These are phyloP conservation scores for Cymbidium sinense DNA, from an alignment of 106 monocot species.

Conservation along the genomic window DNA sequence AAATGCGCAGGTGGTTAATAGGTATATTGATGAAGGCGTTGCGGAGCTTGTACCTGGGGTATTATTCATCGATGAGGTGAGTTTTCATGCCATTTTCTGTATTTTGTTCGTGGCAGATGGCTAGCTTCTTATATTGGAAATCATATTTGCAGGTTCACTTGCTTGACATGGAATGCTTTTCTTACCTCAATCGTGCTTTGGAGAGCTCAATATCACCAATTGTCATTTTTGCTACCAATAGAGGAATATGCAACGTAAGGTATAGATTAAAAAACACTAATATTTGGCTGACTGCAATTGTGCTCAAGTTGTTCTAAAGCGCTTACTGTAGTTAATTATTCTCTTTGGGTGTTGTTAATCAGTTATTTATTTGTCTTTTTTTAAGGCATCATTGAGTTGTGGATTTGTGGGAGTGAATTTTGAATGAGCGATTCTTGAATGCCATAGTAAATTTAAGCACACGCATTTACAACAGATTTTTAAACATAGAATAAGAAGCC, in stretches of 20 bases:
- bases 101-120: conserved; percentile 1
- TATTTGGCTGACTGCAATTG: not conserved
- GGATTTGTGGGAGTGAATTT: not conserved
- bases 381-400: not conserved
- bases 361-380: not conserved
- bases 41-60: conserved; percentile 99
- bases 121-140: not conserved
- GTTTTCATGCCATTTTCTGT: not conserved
- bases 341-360: not conserved
- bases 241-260: conserved; percentile 98
- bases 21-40: conserved; percentile 93
- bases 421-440: not conserved
- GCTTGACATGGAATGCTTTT: conserved; percentile 98
- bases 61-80: conserved; percentile 93
- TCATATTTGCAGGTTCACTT: conserved; percentile 74
- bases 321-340: not conserved
- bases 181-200: conserved; percentile 96
- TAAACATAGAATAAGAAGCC: not conserved
- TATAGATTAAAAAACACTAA: conserved; percentile 17
- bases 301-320: not conserved
- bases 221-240: conserved; percentile 95
- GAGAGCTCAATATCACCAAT: conserved; percentile 95
- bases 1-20: conserved; percentile 75
- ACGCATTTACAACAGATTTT: not conserved
- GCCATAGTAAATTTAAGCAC: not conserved